Evolutionary conservation across 1,284 basidiomycete genomes (phyloP).

Genomic region (Bjerkandera adusta): DNA sequence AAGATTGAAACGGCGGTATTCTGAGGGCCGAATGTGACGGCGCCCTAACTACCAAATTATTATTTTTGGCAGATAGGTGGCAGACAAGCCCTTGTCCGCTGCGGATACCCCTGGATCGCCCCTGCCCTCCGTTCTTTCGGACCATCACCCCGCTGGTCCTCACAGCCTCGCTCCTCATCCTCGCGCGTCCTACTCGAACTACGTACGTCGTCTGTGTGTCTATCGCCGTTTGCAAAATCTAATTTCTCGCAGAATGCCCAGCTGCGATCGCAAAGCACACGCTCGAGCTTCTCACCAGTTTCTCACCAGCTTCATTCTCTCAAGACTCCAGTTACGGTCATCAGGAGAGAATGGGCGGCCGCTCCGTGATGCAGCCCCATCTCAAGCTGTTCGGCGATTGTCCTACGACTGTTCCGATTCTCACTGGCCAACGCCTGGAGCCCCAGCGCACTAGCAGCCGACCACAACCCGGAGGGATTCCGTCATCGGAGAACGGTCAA

Average conservation of each 20-base stretch:
- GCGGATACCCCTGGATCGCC: not conserved
- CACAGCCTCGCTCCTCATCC: not conserved
- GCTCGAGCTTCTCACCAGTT: not conserved
- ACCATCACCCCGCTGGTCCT: not conserved
- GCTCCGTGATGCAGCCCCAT: not conserved
- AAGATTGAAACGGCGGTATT: conserved; percentile 19
- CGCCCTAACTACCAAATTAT: conserved; percentile 16
- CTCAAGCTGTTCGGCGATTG: not conserved
- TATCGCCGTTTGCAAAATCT: no score
- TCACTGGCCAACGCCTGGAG: not conserved
- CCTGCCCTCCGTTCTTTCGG: not conserved
- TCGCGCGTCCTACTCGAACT: not conserved
- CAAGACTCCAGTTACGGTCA: not conserved
- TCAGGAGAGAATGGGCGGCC: not conserved
- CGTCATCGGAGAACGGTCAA: not conserved
- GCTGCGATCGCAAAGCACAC: no score
- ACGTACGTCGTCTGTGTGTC: not conserved
- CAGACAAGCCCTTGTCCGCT: not conserved
- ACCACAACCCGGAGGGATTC: not conserved
- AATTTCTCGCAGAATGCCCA: no score
- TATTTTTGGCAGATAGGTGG: conserved; percentile 2
- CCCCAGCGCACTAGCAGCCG: not conserved
- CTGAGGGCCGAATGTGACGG: conserved; percentile 8
- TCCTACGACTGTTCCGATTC: not conserved
- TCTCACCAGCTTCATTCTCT: not conserved